Evolutionary conservation across 1,284 basidiomycete genomes (phyloP), one percentile per base, ranked within the genome.

Genomic region (Rhodotorula sp.): DNA sequence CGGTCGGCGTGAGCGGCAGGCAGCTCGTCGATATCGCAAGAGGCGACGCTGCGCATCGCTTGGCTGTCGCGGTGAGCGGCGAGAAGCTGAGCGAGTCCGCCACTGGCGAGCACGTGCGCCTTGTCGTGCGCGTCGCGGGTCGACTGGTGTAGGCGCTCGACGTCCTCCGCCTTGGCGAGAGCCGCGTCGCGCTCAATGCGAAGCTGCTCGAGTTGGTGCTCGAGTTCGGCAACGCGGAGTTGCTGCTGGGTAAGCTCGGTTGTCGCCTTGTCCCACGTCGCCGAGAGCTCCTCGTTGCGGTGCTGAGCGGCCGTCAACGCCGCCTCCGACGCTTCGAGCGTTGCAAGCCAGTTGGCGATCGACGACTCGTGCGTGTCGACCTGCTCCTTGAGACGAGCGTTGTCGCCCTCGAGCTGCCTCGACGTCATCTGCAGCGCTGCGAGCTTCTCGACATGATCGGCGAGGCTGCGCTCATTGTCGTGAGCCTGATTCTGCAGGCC

Each of bases 101-200:
- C 88, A 0, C 90, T 92, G 3, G 92, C 94, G 56, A 94, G 83
- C 15, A 88, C 88, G 59, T 92, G 85, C 79, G 93, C 87, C 4
- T 88, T 87, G 78, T 93, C 91, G 8, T 91, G 90, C 82, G 96
- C 93, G 80, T 94, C 91, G 17, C 92, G 86, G 51, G 91, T 66
- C 32, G 62, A n/a, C 36, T 56, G 27, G 39, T 71, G 72, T 19
- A 60, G 20, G 7, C 67, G 53, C 47, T 74, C 67, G 39, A 69
- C 64, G 13, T 70, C 67, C 6, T 64, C 64, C 15, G 60, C 67
- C 32, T 34, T 49, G 4, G 62, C 58, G 10, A 17, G 2, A 4
- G 69, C 62, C 1, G 65, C 47, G 5, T 61, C 51, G 7, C 63
- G 48, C 58, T 74, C 74, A 5, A 47, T 49, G 19, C 53, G 59